Conservation (phyloP, 2,329 filamentous ascomycete species). For the Stagonosporopsis chrysanthemi region DNA sequence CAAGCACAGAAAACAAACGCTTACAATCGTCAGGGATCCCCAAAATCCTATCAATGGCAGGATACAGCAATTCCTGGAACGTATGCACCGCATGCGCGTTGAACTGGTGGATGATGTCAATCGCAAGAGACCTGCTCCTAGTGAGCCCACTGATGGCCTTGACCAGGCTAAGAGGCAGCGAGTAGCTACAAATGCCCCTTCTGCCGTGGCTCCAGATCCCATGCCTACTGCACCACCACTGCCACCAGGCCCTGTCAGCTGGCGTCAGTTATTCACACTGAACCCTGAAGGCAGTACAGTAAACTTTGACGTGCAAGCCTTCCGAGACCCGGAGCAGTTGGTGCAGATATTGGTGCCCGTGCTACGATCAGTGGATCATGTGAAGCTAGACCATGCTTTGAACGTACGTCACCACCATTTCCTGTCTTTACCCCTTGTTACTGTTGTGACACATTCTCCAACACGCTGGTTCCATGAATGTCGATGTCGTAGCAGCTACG, state of each 20-base stretch:
- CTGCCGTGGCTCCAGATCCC: constrained; percentile 26
- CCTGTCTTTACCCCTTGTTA: neutral
- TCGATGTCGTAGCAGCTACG: neutral
- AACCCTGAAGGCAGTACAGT: constrained; percentile 77
- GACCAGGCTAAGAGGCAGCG: constrained; percentile 85
- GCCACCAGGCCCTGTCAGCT: constrained; percentile 76
- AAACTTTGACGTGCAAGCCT: constrained; percentile 80
- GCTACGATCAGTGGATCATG: constrained; percentile 73
- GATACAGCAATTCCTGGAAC: constrained; percentile 87
- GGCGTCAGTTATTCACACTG: constrained; percentile 86
- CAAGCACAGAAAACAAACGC: constrained; percentile 3
- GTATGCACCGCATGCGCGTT: constrained; percentile 76
- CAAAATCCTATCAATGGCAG: constrained; percentile 76
- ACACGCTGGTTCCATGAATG: neutral
- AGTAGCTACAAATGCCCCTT: constrained; percentile 62
- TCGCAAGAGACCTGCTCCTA: constrained; percentile 77
- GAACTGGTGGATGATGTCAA: constrained; percentile 81
- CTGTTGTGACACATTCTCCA: neutral
- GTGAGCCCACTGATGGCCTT: constrained; percentile 73
- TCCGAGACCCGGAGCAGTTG: constrained; percentile 75
- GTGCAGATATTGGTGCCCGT: constrained; percentile 83
- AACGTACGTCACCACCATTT: constrained; percentile 61
- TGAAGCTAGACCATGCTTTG: constrained; percentile 74
- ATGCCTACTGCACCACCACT: constrained; percentile 71
- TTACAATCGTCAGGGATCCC: constrained; percentile 67